Percentiles rank a stretch among this genome's conserved stretches.
Evolutionary conservation across 371 early-diverging fungal genomes (phyloP).

Genomic region (Mortierella sp.): DNA sequence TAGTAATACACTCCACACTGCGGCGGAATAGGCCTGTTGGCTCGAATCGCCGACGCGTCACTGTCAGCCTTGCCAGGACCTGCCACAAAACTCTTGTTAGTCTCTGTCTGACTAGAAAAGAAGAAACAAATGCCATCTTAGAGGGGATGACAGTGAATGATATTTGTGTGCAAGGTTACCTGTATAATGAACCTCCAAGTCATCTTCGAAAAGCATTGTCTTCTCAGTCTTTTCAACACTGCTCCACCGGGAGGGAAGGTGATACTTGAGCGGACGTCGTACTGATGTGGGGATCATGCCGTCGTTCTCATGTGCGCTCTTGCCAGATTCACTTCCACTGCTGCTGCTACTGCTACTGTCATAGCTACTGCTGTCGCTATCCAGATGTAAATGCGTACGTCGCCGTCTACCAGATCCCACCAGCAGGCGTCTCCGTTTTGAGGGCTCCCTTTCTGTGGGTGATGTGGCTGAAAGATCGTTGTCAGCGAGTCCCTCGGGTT

Average conservation of each 20-base stretch:
- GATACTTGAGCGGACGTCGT: conserved; percentile 27
- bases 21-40: conserved; percentile 87
- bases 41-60: conserved; percentile 87
- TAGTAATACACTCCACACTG: conserved; percentile 93
- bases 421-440: conserved; percentile 36
- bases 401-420: conserved; percentile 3
- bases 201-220: conserved; percentile 65
- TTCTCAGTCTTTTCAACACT: conserved; percentile 67
- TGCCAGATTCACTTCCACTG: conserved; percentile 38
- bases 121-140: too few species aligned
- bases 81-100: conserved; percentile 30
- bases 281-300: conserved; percentile 4
- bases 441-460: conserved; percentile 15
- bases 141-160: too few species aligned
- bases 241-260: conserved; percentile 75
- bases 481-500: conserved; percentile 25
- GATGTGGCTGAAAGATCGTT: conserved; percentile 1
- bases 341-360: conserved; percentile 22
- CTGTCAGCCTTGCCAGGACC: conserved; percentile 84
- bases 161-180: conserved; percentile 63
- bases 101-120: too few species aligned
- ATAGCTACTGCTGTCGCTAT: conserved; percentile 39
- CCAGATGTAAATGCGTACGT: conserved; percentile 8
- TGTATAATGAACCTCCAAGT: conserved; percentile 67
- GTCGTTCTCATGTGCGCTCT: conserved; percentile 20